A percentile compares a stretch with the other conserved stretches of the same genome.
These are phyloP conservation scores for Myochromella boudieri DNA, from an alignment of 768 basidiomycete genomes.

Conservation along the genomic window DNA sequence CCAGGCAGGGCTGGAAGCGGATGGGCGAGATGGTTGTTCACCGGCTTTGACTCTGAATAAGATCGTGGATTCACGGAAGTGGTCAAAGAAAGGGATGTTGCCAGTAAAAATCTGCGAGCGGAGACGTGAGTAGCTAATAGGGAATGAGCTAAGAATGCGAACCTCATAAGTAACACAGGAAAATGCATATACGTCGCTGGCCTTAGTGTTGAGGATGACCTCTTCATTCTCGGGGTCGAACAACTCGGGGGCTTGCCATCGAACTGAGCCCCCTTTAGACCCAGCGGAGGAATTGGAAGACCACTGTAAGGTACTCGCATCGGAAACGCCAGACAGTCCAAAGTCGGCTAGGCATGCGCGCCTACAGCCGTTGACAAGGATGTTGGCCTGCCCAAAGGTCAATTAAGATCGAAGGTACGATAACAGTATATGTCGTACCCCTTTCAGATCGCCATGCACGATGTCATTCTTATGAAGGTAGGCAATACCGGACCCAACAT, in stretches of 20 bases:
- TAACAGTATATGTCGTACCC: neutral
- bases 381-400: neutral
- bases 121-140: neutral
- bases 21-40: neutral
- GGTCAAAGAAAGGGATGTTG: neutral
- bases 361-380: neutral
- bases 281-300: neutral
- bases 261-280: neutral
- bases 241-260: conserved; percentile 3
- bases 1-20: neutral
- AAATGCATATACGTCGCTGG: conserved; percentile 1
- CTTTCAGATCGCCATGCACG: neutral
- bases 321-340: neutral
- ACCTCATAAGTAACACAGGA: neutral
- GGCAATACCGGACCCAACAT: neutral
- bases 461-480: neutral
- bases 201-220: neutral
- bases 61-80: neutral
- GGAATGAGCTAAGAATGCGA: neutral
- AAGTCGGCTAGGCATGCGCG: neutral
- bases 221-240: neutral
- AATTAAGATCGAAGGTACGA: neutral
- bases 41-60: neutral
- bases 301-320: neutral
- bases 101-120: neutral